Percentiles rank a stretch among this genome's conserved stretches.
phyloP scores from a whole-genome alignment of 805 yeast genomes.

The Candida insectorum region DNA sequence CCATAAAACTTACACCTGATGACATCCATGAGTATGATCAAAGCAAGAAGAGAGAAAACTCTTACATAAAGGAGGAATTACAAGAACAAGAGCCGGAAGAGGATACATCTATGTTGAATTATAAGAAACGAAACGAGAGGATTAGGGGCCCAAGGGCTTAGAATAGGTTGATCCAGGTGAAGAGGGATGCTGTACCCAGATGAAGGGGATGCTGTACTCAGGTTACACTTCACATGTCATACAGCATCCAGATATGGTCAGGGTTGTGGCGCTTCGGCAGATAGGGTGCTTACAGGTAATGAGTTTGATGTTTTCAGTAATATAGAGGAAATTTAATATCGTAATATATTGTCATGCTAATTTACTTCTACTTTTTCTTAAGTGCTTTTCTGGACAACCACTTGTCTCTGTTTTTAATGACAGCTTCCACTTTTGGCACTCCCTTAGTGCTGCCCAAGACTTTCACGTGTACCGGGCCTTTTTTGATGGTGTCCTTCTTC shows the following conservation, averaged over 20 bases:
- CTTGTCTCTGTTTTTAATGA: constrained; percentile 28
- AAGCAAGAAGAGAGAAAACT: constrained; percentile 4
- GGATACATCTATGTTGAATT: constrained; percentile 13
- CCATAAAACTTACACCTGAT: constrained; percentile 62
- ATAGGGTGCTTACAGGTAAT: no score
- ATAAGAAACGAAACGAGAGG: constrained; percentile 19
- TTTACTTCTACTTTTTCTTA: constrained; percentile 20
- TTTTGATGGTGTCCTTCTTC: constrained; percentile 24
- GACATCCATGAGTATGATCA: constrained; percentile 56
- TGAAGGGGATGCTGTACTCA: no score
- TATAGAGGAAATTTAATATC: no score
- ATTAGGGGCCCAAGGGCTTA: constrained; percentile 18
- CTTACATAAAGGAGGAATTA: constrained; percentile 9
- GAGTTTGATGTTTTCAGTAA: no score
- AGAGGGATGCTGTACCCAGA: no score
- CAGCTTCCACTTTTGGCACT: constrained; percentile 36
- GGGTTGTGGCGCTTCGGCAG: no score
- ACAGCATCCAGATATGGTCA: no score
- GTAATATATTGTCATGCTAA: no score
- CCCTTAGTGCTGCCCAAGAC: constrained; percentile 23
- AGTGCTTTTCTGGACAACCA: constrained; percentile 42
- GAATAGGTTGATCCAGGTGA: no score
- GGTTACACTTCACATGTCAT: no score
- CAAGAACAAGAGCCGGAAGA: constrained; percentile 12
- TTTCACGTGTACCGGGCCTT: constrained; percentile 40